Conservation (phyloP, 345 rosid species). For the Mangifera indica region DNA sequence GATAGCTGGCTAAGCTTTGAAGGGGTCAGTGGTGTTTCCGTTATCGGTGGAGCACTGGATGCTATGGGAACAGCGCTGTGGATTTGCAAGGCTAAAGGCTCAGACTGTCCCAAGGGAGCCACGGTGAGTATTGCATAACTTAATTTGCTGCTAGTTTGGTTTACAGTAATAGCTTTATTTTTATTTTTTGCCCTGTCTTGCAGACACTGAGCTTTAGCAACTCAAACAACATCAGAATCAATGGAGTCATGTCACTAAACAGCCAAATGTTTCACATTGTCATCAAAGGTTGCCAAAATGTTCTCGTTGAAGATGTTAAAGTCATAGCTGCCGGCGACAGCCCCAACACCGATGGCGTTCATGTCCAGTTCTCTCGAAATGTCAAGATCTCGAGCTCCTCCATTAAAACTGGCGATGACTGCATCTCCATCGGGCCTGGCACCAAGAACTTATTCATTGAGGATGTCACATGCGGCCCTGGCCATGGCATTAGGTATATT, state of each 20-base stretch:
- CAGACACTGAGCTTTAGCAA: conserved; percentile 29
- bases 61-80: conserved; percentile 21
- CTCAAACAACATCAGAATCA: conserved; percentile 25
- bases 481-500: conserved; percentile 30
- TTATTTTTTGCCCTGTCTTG: neutral
- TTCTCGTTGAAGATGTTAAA: conserved; percentile 15
- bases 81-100: conserved; percentile 18
- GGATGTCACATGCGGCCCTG: conserved; percentile 36
- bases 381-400: conserved; percentile 12
- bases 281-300: conserved; percentile 25
- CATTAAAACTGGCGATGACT: conserved; percentile 35
- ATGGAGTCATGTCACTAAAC: conserved; percentile 22
- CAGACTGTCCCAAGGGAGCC: conserved; percentile 20
- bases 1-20: conserved; percentile 18
- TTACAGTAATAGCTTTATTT: neutral
- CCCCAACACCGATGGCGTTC: conserved; percentile 37
- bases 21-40: conserved; percentile 14
- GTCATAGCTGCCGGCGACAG: conserved; percentile 16
- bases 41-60: conserved; percentile 23
- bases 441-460: conserved; percentile 26
- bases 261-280: conserved; percentile 34
- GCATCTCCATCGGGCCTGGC: conserved; percentile 32
- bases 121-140: conserved; percentile 10
- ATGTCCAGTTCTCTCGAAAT: conserved; percentile 24
- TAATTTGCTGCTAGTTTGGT: neutral